Evolutionary conservation across 1,284 basidiomycete genomes (phyloP).

Genomic region (Trichosporon coremiiforme): DNA sequence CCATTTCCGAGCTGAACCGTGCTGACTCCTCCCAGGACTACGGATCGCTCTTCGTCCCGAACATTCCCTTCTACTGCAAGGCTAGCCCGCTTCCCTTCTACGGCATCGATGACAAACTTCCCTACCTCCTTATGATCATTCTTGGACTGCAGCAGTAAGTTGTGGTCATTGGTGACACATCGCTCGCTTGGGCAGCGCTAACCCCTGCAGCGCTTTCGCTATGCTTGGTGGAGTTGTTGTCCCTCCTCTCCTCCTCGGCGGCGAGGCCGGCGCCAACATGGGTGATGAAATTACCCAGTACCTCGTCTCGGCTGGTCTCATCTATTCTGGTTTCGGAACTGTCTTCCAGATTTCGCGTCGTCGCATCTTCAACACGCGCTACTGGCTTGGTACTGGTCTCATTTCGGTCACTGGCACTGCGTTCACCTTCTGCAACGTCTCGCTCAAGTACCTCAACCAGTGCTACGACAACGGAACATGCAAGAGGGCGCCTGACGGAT

Average conservation of each 20-base stretch:
- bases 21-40: constrained; percentile 35
- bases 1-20: neutral
- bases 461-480: constrained; percentile 42
- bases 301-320: constrained; percentile 43
- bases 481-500: constrained; percentile 33
- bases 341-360: constrained; percentile 39
- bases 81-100: constrained; percentile 43
- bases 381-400: constrained; percentile 43
- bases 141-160: constrained; percentile 44
- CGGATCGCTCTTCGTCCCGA: constrained; percentile 40
- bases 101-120: constrained; percentile 38
- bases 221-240: constrained; percentile 45
- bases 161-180: neutral
- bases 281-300: constrained; percentile 38
- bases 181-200: neutral
- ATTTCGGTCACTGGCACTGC: constrained; percentile 42
- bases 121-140: constrained; percentile 41
- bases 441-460: constrained; percentile 37
- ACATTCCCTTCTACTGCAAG: constrained; percentile 39
- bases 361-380: constrained; percentile 35
- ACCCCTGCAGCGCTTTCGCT: constrained; percentile 34
- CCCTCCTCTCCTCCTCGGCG: constrained; percentile 41
- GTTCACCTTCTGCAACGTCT: constrained; percentile 44
- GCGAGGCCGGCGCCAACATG: constrained; percentile 39
- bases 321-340: constrained; percentile 42